Evolutionary conservation across 2,329 filamentous ascomycete species (phyloP).

Genomic region (Talaromyces verruculosus): DNA sequence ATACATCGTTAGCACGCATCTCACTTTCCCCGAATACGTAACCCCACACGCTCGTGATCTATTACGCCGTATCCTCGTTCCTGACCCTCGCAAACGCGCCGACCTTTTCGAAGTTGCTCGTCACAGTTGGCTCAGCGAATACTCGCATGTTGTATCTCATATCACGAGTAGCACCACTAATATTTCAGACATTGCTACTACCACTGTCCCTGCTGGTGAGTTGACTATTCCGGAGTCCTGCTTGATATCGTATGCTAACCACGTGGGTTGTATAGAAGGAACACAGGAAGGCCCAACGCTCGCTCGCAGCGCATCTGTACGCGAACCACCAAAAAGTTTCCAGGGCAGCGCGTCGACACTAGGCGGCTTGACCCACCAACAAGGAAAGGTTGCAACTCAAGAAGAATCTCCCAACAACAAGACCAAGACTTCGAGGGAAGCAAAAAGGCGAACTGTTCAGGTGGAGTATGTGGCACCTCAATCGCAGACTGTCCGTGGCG

Average conservation of each 20-base stretch:
- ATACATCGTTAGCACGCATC: conserved; percentile 94
- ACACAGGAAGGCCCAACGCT: conserved; percentile 62
- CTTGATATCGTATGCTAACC: conserved; percentile 24
- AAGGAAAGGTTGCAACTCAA: conserved; percentile 66
- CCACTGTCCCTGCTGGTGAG: conserved; percentile 64
- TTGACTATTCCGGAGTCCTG: not conserved
- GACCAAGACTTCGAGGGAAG: conserved; percentile 67
- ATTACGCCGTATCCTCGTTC: conserved; percentile 86
- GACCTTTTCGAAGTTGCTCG: conserved; percentile 96
- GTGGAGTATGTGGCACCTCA: conserved; percentile 95
- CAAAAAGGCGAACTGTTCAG: conserved; percentile 91
- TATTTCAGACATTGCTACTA: conserved; percentile 78
- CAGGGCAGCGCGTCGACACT: conserved; percentile 49
- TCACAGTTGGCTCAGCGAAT: conserved; percentile 97
- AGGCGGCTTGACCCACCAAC: conserved; percentile 68
- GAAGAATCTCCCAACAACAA: conserved; percentile 54
- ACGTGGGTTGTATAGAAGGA: conserved; percentile 39
- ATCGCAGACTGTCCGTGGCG: conserved; percentile 78
- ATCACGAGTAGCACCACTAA: conserved; percentile 95
- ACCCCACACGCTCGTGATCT: conserved; percentile 94
- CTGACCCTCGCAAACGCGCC: conserved; percentile 89
- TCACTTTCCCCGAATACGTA: conserved; percentile 98
- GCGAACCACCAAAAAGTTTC: conserved; percentile 73
- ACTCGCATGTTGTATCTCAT: conserved; percentile 92
- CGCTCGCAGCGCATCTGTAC: conserved; percentile 85